Conservation (phyloP, 805 yeast genomes). For the Starmerella apis region DNA sequence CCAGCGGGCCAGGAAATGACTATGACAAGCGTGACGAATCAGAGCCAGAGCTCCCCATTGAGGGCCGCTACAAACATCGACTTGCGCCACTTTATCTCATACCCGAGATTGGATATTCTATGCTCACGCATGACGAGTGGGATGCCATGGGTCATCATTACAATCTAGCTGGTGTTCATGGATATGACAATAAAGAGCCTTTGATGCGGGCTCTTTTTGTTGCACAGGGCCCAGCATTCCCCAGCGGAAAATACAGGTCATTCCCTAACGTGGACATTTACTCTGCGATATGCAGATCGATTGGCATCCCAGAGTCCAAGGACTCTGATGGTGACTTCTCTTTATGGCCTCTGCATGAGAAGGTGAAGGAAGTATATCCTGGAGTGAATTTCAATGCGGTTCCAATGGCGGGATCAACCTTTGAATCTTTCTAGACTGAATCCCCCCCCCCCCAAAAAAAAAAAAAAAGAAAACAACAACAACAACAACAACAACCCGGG, state of each 20-base stretch:
- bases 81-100: conserved; percentile 79
- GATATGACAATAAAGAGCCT: conserved; percentile 66
- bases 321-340: conserved; percentile 46
- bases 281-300: conserved; percentile 58
- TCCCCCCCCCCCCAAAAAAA: too few relatives aligned
- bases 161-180: conserved; percentile 70
- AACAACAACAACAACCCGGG: too few relatives aligned
- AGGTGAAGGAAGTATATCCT: conserved; percentile 29
- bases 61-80: conserved; percentile 42
- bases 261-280: conserved; percentile 66
- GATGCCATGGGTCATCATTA: conserved; percentile 41
- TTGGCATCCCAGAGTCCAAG: conserved; percentile 40
- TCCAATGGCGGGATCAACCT: conserved; percentile 28
- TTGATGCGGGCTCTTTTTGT: conserved; percentile 76
- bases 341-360: conserved; percentile 25
- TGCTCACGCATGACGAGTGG: conserved; percentile 53
- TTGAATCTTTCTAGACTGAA: conserved; percentile 23
- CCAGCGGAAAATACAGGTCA: conserved; percentile 40
- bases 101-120: conserved; percentile 70
- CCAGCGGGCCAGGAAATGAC: neutral
- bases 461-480: too few relatives aligned
- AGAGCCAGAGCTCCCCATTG: neutral
- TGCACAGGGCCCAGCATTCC: conserved; percentile 72
- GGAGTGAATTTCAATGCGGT: conserved; percentile 27
- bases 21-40: neutral